These are phyloP conservation scores for Blastomyces emzantsi DNA, from an alignment of 2,329 filamentous ascomycete genomes.

Conservation along the genomic window DNA sequence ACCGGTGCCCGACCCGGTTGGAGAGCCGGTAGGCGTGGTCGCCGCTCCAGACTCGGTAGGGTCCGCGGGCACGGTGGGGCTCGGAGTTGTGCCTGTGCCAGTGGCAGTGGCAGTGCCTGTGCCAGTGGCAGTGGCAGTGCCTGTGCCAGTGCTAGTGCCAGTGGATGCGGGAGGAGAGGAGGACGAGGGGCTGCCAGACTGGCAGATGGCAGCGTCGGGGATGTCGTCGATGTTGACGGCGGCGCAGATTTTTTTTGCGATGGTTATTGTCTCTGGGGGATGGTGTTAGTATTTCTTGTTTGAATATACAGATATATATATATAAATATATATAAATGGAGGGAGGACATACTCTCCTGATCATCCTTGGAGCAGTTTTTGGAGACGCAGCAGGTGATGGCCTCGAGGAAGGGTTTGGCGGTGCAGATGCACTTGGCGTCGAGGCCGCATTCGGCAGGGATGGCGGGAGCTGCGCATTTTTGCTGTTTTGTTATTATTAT, in stretches of 20 bases:
- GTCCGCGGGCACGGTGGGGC: too few relatives aligned
- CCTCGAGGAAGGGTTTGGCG: slow-evolving; percentile 37
- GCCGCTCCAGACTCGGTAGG: not conserved
- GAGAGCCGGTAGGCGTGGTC: not conserved
- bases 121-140: too few relatives aligned
- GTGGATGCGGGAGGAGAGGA: slow-evolving; percentile 15
- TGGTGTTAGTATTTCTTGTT: not conserved
- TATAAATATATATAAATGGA: not conserved
- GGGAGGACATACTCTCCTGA: slow-evolving; percentile 28
- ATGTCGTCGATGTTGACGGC: slow-evolving; percentile 30
- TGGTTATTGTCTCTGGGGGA: slow-evolving; percentile 27
- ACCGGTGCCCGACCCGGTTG: too few relatives aligned
- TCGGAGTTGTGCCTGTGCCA: not conserved
- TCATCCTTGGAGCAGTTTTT: slow-evolving; percentile 35
- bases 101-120: too few relatives aligned
- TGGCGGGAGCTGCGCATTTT: slow-evolving; percentile 35
- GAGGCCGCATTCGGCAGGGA: slow-evolving; percentile 32
- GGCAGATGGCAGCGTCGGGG: slow-evolving; percentile 26
- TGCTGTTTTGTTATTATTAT: slow-evolving; percentile 17
- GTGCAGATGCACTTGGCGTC: slow-evolving; percentile 45
- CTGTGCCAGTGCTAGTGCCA: too few relatives aligned
- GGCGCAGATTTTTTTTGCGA: slow-evolving; percentile 32
- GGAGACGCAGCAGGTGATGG: slow-evolving; percentile 44
- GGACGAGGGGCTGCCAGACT: slow-evolving; percentile 18
- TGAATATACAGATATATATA: not conserved